Percentiles rank a stretch among this genome's conserved stretches.
These are phyloP conservation scores for Neonectria punicea DNA, from an alignment of 2,329 filamentous ascomycete genomes.

Conservation along the genomic window DNA sequence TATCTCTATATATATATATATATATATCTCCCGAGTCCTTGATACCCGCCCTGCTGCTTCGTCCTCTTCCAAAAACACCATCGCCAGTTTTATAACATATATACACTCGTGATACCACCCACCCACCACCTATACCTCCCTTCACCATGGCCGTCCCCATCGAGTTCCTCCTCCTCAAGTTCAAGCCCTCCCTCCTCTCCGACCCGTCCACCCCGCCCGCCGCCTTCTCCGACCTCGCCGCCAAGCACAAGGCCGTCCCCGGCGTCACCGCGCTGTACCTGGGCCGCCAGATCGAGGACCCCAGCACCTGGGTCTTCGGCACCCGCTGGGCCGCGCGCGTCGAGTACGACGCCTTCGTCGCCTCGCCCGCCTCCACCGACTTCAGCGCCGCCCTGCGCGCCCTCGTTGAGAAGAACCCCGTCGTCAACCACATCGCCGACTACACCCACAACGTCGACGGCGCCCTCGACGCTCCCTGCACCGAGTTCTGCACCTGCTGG, in stretches of 20 bases:
- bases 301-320: constrained; percentile 46
- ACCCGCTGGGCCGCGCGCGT: constrained; percentile 49
- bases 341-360: constrained; percentile 50
- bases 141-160: constrained; percentile 42
- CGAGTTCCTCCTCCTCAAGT: constrained; percentile 47
- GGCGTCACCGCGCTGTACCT: constrained; percentile 48
- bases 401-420: constrained; percentile 41
- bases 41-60: neutral
- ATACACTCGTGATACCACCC: neutral
- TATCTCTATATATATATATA: neutral
- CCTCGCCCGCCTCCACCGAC: constrained; percentile 50
- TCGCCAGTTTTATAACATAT: neutral
- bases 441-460: constrained; percentile 34
- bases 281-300: constrained; percentile 49
- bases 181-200: constrained; percentile 43
- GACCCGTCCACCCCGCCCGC: constrained; percentile 41
- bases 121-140: neutral
- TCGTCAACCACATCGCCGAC: constrained; percentile 37
- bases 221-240: constrained; percentile 41
- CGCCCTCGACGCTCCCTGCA: constrained; percentile 50
- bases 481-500: constrained; percentile 52
- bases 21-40: neutral
- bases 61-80: neutral
- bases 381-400: constrained; percentile 52
- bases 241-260: constrained; percentile 45